Evolutionary conservation across 371 early-diverging fungal genomes (phyloP).

Genomic region (Mortierella sp.): DNA sequence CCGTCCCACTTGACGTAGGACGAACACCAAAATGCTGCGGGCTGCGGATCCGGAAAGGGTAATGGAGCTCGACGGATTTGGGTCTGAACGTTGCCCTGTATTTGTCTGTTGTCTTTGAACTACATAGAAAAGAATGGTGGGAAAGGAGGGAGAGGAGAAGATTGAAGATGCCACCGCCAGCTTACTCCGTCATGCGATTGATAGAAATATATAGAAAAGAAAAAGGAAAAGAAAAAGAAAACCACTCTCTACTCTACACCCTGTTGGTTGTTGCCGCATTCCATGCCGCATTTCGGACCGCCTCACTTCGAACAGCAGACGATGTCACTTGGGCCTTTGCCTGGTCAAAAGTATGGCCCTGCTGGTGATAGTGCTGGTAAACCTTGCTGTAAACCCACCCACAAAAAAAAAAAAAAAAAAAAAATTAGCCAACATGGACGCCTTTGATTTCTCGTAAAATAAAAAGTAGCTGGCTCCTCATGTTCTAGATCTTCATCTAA

Average conservation of each 20-base stretch:
- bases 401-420: constrained; percentile 65
- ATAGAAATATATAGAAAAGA: background rate
- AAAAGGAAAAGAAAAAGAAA: background rate
- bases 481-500: too few relatives aligned
- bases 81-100: too few relatives aligned
- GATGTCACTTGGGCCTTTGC: constrained; percentile 85
- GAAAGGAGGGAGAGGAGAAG: constrained; percentile 9
- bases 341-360: constrained; percentile 85
- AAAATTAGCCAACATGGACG: constrained; percentile 21
- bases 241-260: constrained; percentile 16
- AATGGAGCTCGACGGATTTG: too few relatives aligned
- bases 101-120: too few relatives aligned
- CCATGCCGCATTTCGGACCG: constrained; percentile 63
- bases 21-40: too few relatives aligned
- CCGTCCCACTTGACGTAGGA: background rate
- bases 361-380: constrained; percentile 77
- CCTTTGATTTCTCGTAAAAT: too few relatives aligned
- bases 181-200: too few relatives aligned
- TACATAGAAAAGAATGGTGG: too few relatives aligned
- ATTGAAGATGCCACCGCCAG: too few relatives aligned
- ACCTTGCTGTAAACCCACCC: constrained; percentile 71
- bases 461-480: too few relatives aligned
- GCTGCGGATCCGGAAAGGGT: too few relatives aligned
- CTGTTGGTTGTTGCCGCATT: constrained; percentile 53
- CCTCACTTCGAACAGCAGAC: constrained; percentile 59